Conservation (phyloP, 1,284 basidiomycete genomes). For the Puccinia coronata region DNA sequence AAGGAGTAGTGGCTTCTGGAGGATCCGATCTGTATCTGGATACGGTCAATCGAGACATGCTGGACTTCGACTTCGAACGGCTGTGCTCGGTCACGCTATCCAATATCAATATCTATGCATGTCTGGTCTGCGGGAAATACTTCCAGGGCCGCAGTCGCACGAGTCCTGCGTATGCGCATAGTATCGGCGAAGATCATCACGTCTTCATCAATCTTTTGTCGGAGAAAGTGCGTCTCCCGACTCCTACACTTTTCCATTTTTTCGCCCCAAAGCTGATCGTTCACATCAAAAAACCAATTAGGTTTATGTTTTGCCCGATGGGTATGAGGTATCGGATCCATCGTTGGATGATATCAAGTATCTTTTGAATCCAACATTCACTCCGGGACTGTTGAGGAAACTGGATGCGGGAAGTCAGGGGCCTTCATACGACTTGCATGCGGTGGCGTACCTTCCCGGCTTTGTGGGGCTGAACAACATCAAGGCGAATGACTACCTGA, state of each 20-base stretch:
- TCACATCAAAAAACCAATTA: constrained; percentile 57
- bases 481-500: constrained; percentile 94
- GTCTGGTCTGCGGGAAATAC: constrained; percentile 97
- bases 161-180: constrained; percentile 93
- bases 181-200: constrained; percentile 95
- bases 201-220: constrained; percentile 96
- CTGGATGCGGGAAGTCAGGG: constrained; percentile 59
- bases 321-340: constrained; percentile 90
- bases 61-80: constrained; percentile 99
- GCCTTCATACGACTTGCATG: constrained; percentile 76
- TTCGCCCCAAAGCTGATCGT: neutral
- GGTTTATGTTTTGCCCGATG: constrained; percentile 98
- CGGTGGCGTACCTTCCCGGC: constrained; percentile 82
- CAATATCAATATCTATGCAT: constrained; percentile 97
- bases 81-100: constrained; percentile 93
- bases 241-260: neutral
- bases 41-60: constrained; percentile 59
- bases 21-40: constrained; percentile 48
- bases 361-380: constrained; percentile 82
- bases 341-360: constrained; percentile 91
- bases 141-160: constrained; percentile 93
- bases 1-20: neutral
- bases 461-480: constrained; percentile 98
- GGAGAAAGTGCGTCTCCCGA: constrained; percentile 68
- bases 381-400: constrained; percentile 66